Conservation (phyloP, 2,329 filamentous ascomycete genomes). For the Aspergillus sp. region DNA sequence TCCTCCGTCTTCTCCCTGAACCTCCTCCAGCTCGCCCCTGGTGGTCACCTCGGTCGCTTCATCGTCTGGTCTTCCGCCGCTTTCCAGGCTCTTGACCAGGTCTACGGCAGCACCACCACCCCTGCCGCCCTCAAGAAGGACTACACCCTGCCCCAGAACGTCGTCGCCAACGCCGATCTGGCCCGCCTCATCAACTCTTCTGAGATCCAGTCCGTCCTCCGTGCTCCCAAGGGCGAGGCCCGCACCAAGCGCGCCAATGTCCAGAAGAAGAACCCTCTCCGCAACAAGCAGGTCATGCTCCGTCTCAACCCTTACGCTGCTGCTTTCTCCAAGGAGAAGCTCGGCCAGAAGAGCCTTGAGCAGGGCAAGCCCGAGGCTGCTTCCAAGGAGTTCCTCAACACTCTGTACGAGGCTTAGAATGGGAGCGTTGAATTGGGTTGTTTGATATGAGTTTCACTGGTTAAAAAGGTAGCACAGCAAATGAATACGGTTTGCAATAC, state of each 20-base stretch:
- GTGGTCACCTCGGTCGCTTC: constrained; percentile 98
- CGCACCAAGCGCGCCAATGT: constrained; percentile 85
- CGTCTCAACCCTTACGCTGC: constrained; percentile 97
- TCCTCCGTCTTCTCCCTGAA: constrained; percentile 90
- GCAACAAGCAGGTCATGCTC: constrained; percentile 98
- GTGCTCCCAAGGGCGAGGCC: constrained; percentile 84
- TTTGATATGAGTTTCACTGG: constrained; percentile 20
- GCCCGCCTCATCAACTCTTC: constrained; percentile 98
- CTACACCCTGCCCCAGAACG: constrained; percentile 91
- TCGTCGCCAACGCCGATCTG: constrained; percentile 92
- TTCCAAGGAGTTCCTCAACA: constrained; percentile 53
- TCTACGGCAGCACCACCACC: constrained; percentile 92
- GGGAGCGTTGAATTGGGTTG: constrained; percentile 16
- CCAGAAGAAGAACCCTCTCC: constrained; percentile 99
- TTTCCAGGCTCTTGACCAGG: constrained; percentile 92
- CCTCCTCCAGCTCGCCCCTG: constrained; percentile 97
- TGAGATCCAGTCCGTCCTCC: constrained; percentile 95
- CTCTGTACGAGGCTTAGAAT: constrained; percentile 53
- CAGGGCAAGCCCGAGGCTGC: constrained; percentile 60
- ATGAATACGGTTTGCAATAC: constrained; percentile 28
- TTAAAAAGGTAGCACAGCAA: constrained; percentile 25
- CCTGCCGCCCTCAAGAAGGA: constrained; percentile 96
- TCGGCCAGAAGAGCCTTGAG: constrained; percentile 68
- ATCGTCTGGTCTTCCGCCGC: constrained; percentile 97
- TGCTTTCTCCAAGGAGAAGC: constrained; percentile 82